Evolutionary conservation across 83 land plant species (phyloP), one percentile per base, ranked within the genome.

Genomic region (Picea abies): DNA sequence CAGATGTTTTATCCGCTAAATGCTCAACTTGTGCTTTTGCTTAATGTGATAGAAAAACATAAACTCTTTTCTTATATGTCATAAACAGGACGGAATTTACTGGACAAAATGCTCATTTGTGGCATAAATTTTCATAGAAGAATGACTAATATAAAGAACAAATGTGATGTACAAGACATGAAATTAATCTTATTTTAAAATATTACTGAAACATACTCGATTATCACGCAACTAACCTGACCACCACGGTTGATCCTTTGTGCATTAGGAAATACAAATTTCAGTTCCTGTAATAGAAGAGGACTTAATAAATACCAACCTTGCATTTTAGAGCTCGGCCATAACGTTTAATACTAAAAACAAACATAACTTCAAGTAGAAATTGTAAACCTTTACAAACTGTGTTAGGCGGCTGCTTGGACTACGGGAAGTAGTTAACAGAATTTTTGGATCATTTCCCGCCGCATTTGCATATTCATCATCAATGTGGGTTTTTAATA

Each of bases 391-490:
- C 97, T 97, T 96, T 4, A 91, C 97, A 87, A 97, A 97, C 80
- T 97, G 99, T n/a, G 90, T 87, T 26, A 97, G 94, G 20, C 96
- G 94, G 41, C 93, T 90, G 85, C 99, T 97, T 20, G 99, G 99
- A 84, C 96, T 81, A 2, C 99, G 87, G 58, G 99, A 97, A 44
- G 99, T 97, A 15, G 98, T 97, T 65, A 97, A 71, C 76, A 97
- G 88, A 79, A 97, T 97, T 78, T 94, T 97, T 44, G 99, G 99
- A 85, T 97, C 97, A 44, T 75, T 83, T 58, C 86, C 92, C 0
- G 91, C 39, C 17, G 97, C 99, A 93, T 87, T 90, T 60, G 98
- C 96, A 90, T 96, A 97, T 82, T 97, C 99, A 88, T 97, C 99
- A 85, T 97, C 99, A 78, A 97, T 96, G 72, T 84, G 90, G 37